Conservation (phyloP, 352 stramenopile genomes). For the Globisporangium spiculum region DNA sequence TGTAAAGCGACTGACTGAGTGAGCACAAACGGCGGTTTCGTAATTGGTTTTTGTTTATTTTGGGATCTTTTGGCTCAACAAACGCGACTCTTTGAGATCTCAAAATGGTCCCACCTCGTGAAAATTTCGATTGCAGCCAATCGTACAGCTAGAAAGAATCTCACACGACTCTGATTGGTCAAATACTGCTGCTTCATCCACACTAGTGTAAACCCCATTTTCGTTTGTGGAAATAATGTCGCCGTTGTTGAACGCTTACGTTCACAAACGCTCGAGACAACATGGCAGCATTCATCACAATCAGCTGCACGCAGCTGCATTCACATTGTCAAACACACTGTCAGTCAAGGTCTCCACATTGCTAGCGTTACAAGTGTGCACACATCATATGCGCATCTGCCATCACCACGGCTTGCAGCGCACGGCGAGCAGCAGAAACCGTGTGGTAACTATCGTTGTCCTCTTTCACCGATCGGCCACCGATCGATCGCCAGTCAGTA, state of each 20-base stretch:
- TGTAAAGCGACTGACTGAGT: neutral
- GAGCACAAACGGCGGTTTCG: neutral
- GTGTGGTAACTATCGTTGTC: neutral
- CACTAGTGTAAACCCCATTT: neutral
- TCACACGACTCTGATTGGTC: neutral
- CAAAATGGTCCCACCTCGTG: neutral
- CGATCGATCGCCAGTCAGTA: neutral
- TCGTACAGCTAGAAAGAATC: neutral
- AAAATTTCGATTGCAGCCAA: neutral
- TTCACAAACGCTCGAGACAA: neutral
- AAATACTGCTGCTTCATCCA: neutral
- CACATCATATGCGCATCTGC: neutral
- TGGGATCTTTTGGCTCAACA: neutral
- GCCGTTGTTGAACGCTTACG: neutral
- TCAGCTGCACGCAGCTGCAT: neutral
- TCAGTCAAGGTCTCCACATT: neutral
- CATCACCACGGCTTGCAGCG: too few species aligned
- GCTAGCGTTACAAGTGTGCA: constrained; percentile 1
- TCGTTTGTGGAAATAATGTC: neutral
- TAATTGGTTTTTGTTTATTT: neutral
- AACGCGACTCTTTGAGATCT: constrained; percentile 6
- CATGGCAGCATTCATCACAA: too few species aligned
- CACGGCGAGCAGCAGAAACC: neutral
- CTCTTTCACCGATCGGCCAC: neutral
- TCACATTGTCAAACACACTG: too few species aligned